phyloP scores from a whole-genome alignment of 2,329 filamentous ascomycete species.

The Myriangium duriaei region DNA sequence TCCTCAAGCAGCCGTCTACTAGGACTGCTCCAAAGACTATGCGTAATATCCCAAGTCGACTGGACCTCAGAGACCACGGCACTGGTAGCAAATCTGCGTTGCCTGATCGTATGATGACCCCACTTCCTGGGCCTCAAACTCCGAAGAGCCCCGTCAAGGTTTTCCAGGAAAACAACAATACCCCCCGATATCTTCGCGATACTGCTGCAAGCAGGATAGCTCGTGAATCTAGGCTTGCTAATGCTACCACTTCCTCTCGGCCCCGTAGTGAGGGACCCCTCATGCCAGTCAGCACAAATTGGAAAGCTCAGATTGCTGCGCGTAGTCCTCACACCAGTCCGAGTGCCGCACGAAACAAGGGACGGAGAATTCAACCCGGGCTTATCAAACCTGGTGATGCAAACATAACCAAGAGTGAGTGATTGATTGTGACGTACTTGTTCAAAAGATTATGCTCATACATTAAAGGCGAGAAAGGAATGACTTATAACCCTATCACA shows the following conservation, averaged over 20 bases:
- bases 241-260: constrained; percentile 18
- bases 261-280: constrained; percentile 37
- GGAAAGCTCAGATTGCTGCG: constrained; percentile 43
- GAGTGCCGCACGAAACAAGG: constrained; percentile 35
- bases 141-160: constrained; percentile 43
- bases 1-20: constrained; percentile 63
- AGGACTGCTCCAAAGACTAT: constrained; percentile 54
- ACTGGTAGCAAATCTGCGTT: constrained; percentile 16
- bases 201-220: constrained; percentile 54
- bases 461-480: constrained; percentile 73
- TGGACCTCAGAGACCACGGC: constrained; percentile 20
- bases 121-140: constrained; percentile 32
- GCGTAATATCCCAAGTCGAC: constrained; percentile 37
- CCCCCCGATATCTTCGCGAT: constrained; percentile 53
- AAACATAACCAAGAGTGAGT: constrained; percentile 11
- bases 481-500: constrained; percentile 83
- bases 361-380: constrained; percentile 50
- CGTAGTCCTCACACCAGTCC: constrained; percentile 40
- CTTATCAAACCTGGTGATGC: constrained; percentile 11
- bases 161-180: constrained; percentile 31
- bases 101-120: constrained; percentile 34
- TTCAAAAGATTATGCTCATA: not conserved
- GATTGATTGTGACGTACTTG: not conserved
- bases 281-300: constrained; percentile 43
- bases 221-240: constrained; percentile 45